Conservation (phyloP, 1,284 basidiomycete species). For the Ceratobasidium sp. region DNA sequence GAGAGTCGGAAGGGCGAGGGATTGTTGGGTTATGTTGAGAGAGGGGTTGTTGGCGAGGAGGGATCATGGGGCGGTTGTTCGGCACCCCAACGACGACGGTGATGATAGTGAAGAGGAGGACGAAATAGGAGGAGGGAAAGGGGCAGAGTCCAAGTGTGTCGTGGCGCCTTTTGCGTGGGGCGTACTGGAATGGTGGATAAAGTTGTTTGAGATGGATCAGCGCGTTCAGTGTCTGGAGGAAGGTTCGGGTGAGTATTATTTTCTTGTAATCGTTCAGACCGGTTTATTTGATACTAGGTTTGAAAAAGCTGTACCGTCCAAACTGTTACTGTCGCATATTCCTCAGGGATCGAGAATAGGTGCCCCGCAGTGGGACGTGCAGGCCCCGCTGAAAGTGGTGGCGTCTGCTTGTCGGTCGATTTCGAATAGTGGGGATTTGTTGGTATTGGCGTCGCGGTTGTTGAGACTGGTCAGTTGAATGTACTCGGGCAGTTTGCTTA, state of each 20-base stretch:
- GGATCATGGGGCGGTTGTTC: neutral
- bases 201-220: slow-evolving; percentile 25
- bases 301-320: slow-evolving; percentile 13
- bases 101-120: neutral
- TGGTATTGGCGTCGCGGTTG: neutral
- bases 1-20: slow-evolving; percentile 14
- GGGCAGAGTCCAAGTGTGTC: neutral
- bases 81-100: neutral
- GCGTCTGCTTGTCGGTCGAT: neutral
- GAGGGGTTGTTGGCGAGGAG: slow-evolving; percentile 11
- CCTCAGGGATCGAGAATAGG: slow-evolving; percentile 5
- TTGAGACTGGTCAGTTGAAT: slow-evolving; percentile 19
- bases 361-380: slow-evolving; percentile 27
- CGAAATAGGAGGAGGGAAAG: neutral
- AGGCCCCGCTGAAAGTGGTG: neutral
- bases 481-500: neutral
- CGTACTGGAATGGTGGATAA: slow-evolving; percentile 19
- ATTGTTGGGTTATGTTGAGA: slow-evolving; percentile 27
- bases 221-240: neutral
- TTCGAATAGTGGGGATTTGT: neutral
- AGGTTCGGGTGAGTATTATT: slow-evolving; percentile 13
- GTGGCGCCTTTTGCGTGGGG: slow-evolving; percentile 31
- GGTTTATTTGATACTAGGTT: slow-evolving; percentile 13
- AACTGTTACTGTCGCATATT: slow-evolving; percentile 33
- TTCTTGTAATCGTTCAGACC: neutral